Percentiles rank a stretch among this genome's conserved stretches.
Evolutionary conservation across 2,329 filamentous ascomycete genomes (phyloP).

Genomic region (Stromatinia cepivora): DNA sequence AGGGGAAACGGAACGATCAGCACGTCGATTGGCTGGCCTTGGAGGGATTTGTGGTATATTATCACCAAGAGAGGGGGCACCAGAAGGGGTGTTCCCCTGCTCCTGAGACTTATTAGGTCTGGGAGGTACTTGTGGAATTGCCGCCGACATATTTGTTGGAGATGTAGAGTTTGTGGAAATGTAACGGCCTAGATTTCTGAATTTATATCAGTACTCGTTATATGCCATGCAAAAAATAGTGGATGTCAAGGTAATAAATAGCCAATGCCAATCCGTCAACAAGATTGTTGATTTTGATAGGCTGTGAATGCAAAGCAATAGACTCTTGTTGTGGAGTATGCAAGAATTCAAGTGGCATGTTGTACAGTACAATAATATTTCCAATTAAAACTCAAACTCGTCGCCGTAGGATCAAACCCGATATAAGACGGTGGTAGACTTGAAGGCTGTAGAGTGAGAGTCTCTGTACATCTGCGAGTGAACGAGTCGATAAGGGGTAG

Average conservation of each 20-base stretch:
- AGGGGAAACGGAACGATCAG: slow-evolving; percentile 76
- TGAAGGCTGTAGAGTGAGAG: background rate
- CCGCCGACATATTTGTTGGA: slow-evolving; percentile 21
- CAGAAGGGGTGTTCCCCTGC: slow-evolving; percentile 43
- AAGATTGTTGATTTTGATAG: background rate
- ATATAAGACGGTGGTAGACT: slow-evolving; percentile 11
- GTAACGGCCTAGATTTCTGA: slow-evolving; percentile 20
- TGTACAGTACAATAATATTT: slow-evolving; percentile 11
- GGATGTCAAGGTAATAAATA: slow-evolving; percentile 1
- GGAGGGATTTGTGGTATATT: slow-evolving; percentile 74
- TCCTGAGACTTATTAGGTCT: slow-evolving; percentile 58
- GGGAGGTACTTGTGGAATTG: slow-evolving; percentile 56
- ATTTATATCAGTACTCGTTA: slow-evolving; percentile 14
- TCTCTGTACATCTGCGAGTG: slow-evolving; percentile 5
- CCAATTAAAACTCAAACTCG: slow-evolving; percentile 19
- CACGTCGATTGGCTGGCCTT: slow-evolving; percentile 64
- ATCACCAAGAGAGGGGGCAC: slow-evolving; percentile 36
- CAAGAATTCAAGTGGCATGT: background rate
- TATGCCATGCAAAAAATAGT: background rate
- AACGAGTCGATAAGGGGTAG: slow-evolving; percentile 13
- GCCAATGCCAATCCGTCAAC: background rate
- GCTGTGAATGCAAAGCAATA: background rate
- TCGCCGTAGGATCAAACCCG: background rate
- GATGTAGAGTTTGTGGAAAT: slow-evolving; percentile 3
- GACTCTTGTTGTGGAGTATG: background rate